A percentile compares a stretch with the other conserved stretches of the same genome.
These are phyloP conservation scores for Aristolochia fimbriata DNA, from an alignment of 164 flowering plant species.

Conservation along the genomic window DNA sequence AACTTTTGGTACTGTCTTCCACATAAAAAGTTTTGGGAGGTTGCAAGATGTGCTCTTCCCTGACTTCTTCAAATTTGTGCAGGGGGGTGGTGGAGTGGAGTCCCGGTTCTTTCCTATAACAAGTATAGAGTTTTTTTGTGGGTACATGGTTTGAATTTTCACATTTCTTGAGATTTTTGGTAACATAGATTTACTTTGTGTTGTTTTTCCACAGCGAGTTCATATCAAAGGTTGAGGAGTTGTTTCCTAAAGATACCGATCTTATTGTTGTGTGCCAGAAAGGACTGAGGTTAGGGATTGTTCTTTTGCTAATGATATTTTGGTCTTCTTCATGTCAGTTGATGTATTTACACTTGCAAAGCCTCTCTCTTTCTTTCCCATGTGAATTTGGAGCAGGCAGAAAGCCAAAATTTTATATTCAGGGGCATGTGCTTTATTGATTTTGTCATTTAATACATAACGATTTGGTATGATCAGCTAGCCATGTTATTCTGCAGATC, in stretches of 20 bases:
- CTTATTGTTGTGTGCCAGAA: slow-evolving; percentile 96
- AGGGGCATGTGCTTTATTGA: neutral
- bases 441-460: neutral
- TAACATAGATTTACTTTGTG: neutral
- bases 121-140: slow-evolving; percentile 31
- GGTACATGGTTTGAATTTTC: neutral
- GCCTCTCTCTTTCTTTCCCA: no score
- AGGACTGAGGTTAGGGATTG: slow-evolving; percentile 62
- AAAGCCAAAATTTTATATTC: no score
- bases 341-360: no score
- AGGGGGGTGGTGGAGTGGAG: slow-evolving; percentile 99
- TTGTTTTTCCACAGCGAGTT: slow-evolving; percentile 46
- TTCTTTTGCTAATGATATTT: neutral
- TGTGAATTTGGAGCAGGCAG: no score
- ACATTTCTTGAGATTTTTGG: neutral
- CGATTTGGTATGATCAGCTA: neutral
- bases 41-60: no score
- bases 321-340: neutral
- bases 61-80: slow-evolving; percentile 4
- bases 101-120: slow-evolving; percentile 58
- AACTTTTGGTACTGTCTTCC: no score
- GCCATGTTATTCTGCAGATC: slow-evolving; percentile 40
- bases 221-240: slow-evolving; percentile 54
- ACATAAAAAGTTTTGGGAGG: no score
- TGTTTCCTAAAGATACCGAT: slow-evolving; percentile 64